phyloP scores from a whole-genome alignment of 2,329 filamentous ascomycete genomes.

The Fusarium chuoi region DNA sequence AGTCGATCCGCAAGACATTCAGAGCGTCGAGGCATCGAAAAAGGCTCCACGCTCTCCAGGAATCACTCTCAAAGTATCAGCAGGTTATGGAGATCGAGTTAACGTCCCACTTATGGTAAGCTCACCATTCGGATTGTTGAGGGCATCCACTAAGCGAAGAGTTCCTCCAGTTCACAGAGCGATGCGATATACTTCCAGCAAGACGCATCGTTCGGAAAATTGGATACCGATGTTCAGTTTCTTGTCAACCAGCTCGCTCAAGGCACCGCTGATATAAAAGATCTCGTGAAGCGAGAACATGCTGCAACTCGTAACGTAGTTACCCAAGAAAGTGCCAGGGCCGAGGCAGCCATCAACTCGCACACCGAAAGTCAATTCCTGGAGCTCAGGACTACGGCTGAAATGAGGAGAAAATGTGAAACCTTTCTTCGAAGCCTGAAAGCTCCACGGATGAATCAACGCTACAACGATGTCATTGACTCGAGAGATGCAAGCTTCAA shows the following conservation, averaged over 20 bases:
- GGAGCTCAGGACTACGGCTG: rapidly evolving
- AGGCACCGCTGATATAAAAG: rapidly evolving
- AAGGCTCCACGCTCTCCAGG: rapidly evolving
- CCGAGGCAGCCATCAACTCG: rapidly evolving
- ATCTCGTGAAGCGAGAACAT: neutral
- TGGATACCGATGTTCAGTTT: neutral
- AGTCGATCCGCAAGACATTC: rapidly evolving
- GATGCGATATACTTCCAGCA: neutral
- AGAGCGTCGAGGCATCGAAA: rapidly evolving
- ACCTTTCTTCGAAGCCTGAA: neutral
- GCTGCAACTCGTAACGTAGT: rapidly evolving
- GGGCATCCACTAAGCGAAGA: rapidly evolving
- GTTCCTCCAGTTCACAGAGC: rapidly evolving
- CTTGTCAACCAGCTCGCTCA: neutral
- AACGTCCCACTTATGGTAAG: neutral
- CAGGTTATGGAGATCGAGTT: rapidly evolving
- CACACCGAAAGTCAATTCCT: rapidly evolving
- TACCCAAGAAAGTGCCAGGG: rapidly evolving
- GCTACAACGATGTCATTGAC: rapidly evolving
- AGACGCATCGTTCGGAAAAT: neutral
- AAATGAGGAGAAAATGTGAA: rapidly evolving
- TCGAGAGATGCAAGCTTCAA: rapidly evolving
- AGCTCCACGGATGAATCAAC: neutral
- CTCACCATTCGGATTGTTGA: rapidly evolving
- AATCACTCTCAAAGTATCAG: rapidly evolving